A percentile compares a stretch with the other conserved stretches of the same genome.
These are phyloP conservation scores for Moesziomyces parantarcticus DNA, from an alignment of 1,284 basidiomycete species.

Conservation along the genomic window DNA sequence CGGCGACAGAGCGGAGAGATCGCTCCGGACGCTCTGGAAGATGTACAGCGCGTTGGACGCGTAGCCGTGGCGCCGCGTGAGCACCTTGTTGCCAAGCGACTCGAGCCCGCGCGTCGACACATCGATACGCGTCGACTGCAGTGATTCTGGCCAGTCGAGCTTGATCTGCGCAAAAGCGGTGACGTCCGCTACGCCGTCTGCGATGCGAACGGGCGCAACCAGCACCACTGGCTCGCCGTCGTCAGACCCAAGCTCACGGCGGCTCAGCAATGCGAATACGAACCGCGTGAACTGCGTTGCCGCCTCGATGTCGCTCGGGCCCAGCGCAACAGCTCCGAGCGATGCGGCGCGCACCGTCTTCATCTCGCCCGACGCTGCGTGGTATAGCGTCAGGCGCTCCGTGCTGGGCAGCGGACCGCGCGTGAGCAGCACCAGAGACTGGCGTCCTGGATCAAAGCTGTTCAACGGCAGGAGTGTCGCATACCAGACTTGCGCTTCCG, in stretches of 20 bases:
- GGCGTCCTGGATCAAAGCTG: constrained; percentile 6
- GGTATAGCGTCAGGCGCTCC: constrained; percentile 13
- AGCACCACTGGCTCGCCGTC: constrained; percentile 17
- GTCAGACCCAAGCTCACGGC: neutral
- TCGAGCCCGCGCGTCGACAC: neutral
- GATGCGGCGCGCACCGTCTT: constrained; percentile 6
- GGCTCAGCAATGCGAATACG: constrained; percentile 13
- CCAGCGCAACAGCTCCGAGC: constrained; percentile 1
- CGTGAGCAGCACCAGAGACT: constrained; percentile 31
- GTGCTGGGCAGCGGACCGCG: constrained; percentile 16
- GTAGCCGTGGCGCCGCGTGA: constrained; percentile 22
- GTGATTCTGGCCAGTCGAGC: constrained; percentile 11
- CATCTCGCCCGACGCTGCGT: neutral
- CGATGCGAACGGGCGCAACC: constrained; percentile 18
- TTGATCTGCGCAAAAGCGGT: constrained; percentile 1
- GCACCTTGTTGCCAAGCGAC: constrained; percentile 4
- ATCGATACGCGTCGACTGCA: neutral
- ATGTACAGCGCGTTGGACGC: constrained; percentile 13
- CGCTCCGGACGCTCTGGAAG: constrained; percentile 5
- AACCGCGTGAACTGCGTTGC: constrained; percentile 17
- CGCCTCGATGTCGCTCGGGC: constrained; percentile 1
- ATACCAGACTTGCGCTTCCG: neutral
- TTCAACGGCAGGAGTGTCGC: constrained; percentile 28
- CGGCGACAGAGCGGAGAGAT: constrained; percentile 10
- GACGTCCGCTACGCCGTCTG: neutral